A percentile compares a stretch with the other conserved stretches of the same genome.
Conservation (phyloP, 2,329 filamentous ascomycete genomes). For the Coniochaeta pulveracea region DNA sequence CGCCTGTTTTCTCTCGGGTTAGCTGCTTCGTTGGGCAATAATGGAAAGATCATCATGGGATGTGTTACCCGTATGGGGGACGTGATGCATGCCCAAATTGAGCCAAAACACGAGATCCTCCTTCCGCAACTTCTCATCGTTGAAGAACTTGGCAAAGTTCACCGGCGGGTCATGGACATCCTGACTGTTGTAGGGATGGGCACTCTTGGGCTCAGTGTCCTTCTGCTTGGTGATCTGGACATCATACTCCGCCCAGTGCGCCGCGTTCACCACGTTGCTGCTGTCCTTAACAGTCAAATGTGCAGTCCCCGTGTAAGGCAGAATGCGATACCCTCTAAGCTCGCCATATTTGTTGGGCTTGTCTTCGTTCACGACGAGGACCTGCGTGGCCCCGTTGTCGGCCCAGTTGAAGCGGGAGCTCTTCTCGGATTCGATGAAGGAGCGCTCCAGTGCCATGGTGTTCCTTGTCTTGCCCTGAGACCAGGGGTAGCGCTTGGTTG, state of each 20-base stretch:
- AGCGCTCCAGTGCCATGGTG: conserved; percentile 37
- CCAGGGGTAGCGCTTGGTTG: conserved; percentile 31
- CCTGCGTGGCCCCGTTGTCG: conserved; percentile 32
- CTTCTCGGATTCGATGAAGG: conserved; percentile 29
- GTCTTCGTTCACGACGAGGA: conserved; percentile 39
- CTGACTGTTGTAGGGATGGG: conserved; percentile 32
- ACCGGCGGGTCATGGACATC: conserved; percentile 33
- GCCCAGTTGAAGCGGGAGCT: conserved; percentile 34
- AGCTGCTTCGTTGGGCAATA: background rate
- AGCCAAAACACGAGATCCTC: conserved; percentile 40
- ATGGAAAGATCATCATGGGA: background rate
- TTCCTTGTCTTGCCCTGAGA: conserved; percentile 31
- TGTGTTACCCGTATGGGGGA: conserved; percentile 31
- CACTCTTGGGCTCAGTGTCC: conserved; percentile 36
- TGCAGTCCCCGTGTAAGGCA: conserved; percentile 23
- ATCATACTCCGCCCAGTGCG: conserved; percentile 37
- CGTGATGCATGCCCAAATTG: conserved; percentile 44
- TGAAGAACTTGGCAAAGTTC: conserved; percentile 37
- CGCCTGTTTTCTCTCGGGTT: conserved; percentile 18
- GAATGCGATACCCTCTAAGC: conserved; percentile 36
- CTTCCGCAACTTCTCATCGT: conserved; percentile 27
- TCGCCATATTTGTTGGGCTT: conserved; percentile 37
- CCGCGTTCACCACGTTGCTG: conserved; percentile 30
- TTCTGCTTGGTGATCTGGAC: conserved; percentile 37
- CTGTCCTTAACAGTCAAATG: conserved; percentile 38